A percentile compares a stretch with the other conserved stretches of the same genome.
These are phyloP conservation scores for Dunaliella primolecta DNA, from an alignment of 139 green algal genomes.

Conservation along the genomic window DNA sequence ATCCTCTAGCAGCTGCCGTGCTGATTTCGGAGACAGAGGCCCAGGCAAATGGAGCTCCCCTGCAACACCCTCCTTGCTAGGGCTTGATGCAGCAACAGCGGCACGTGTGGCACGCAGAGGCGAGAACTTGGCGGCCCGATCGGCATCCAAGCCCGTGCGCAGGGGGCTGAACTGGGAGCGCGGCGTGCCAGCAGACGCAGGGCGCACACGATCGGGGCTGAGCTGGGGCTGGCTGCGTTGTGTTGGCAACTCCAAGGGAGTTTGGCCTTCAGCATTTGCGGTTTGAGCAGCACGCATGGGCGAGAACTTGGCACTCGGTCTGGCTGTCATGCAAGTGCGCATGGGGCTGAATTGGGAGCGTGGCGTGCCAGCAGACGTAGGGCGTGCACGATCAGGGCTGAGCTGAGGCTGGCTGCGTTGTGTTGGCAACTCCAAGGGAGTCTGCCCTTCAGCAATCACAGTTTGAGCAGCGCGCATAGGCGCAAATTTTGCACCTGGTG, in stretches of 20 bases:
- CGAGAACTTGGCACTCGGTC: not conserved
- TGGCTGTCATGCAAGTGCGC: not conserved
- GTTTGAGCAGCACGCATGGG: not conserved
- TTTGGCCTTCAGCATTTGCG: too few species aligned
- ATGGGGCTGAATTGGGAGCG: not conserved
- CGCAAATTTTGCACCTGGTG: not conserved
- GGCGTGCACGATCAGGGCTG: not conserved
- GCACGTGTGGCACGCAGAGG: not conserved
- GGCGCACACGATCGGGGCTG: not conserved
- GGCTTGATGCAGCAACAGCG: not conserved
- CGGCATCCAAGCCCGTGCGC: not conserved
- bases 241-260: too few species aligned
- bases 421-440: too few species aligned
- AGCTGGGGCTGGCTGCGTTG: too few species aligned
- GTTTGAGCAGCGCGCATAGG: not conserved
- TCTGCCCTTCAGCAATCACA: too few species aligned
- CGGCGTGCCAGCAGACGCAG: not conserved
- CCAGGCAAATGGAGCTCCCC: not conserved
- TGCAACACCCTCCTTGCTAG: not conserved
- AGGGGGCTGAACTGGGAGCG: not conserved
- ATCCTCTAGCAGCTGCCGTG: too few species aligned
- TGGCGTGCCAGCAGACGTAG: not conserved
- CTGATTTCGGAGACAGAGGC: too few species aligned
- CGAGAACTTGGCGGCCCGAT: not conserved
- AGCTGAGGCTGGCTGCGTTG: too few species aligned